Evolutionary conservation across 306 rosid genomes (phyloP).

Genomic region (Corylus americana): DNA sequence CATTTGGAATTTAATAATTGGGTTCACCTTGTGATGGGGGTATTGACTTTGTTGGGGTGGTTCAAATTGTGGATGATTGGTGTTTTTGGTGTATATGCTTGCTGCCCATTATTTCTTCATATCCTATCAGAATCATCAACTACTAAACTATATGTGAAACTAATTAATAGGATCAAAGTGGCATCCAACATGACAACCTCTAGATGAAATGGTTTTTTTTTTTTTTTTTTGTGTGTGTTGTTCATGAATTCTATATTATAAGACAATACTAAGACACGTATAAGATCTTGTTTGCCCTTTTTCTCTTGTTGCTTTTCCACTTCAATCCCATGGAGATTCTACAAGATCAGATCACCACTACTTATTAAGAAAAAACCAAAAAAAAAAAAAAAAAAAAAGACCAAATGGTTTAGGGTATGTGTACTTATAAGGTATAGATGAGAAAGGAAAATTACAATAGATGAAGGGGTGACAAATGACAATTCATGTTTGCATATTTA

Average conservation of each 20-base stretch:
- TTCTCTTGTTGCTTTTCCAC: background rate
- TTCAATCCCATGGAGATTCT: background rate
- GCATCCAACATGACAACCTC: conserved; percentile 20
- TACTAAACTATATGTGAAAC: conserved; percentile 18
- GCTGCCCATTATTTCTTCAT: conserved; percentile 9
- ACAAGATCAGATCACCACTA: too few species aligned
- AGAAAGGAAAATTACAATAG: too few species aligned
- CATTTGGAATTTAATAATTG: conserved; percentile 21
- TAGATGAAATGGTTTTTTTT: conserved; percentile 1
- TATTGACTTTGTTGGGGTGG: conserved; percentile 11
- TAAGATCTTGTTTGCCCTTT: background rate
- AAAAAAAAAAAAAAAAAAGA: too few species aligned
- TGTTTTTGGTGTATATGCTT: conserved; percentile 28
- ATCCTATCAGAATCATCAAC: conserved; percentile 16
- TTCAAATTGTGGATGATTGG: conserved; percentile 39
- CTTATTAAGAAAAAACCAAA: too few species aligned
- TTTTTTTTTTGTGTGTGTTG: background rate
- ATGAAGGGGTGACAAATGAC: too few species aligned
- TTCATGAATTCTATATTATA: too few species aligned
- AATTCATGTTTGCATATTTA: too few species aligned
- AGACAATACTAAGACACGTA: too few species aligned
- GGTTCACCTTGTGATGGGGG: background rate
- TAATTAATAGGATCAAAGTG: conserved; percentile 7
- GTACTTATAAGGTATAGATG: too few species aligned
- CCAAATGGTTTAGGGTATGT: too few species aligned